Evolutionary conservation across 148 eudicot species (phyloP), one percentile per base, ranked within the genome.

Genomic region (Bassia scoparia): DNA sequence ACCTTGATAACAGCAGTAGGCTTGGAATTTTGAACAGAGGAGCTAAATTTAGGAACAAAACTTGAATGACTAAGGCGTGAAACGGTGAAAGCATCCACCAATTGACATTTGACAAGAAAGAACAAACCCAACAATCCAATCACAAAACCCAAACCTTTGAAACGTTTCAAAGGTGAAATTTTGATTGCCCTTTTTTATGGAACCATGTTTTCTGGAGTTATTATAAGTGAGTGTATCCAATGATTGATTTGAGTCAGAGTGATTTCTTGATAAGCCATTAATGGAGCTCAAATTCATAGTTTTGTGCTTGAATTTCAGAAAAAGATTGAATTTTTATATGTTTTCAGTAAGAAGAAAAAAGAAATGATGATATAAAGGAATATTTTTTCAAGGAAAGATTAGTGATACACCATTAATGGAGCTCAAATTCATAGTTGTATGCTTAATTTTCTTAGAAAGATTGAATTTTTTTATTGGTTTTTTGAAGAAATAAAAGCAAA

Each of bases 31-130:
- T 74, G 33, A 38, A 67, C 55, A 67, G 83, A 76, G 35, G 75
- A 69, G 75, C 66, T 68, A 78, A 73, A 46, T 78, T 77, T 41
- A 75, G 78, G 56, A 58, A 58, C 70, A 37, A 80, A 69, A 68
- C 71, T 82, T 30, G 88, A 58, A 55, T 84, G 79, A 52, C 70
- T 85, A 73, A 94, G 88, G 81, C 89, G 84, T 27, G 69, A n/a
- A n/a, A n/a, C n/a, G n/a, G n/a, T n/a, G n/a, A 86, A 79, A 91
- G 85, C 89, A 94, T 91, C 92, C 93, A 94, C 87, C 89, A 87
- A 80, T 94, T 84, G 33, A n/a, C n/a, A n/a, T n/a, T n/a, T n/a
- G n/a, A 85, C 37, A 50, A 82, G 27, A 50, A 94, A 75, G 71
- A 94, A 91, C 35, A 85, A 72, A 31, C 77, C 81, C 75, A 94